Evolutionary conservation across 352 stramenopile species (phyloP).

Genomic region (Phytophthora melonis): DNA sequence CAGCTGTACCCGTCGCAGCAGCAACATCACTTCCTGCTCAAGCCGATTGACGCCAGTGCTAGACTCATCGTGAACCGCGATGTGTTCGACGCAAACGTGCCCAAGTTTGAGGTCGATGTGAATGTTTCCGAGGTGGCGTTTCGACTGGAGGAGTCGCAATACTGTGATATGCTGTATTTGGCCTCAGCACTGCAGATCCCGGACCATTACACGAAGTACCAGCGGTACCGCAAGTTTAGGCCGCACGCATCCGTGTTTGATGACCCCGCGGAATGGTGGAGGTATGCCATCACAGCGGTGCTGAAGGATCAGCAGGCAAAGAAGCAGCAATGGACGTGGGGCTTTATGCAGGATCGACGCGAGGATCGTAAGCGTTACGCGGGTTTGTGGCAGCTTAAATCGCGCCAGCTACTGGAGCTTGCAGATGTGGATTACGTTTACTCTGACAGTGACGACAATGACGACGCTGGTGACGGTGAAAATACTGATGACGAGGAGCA

Average conservation of each 20-base stretch:
- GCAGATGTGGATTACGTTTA: slow-evolving; percentile 45
- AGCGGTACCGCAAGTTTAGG: slow-evolving; percentile 79
- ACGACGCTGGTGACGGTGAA: slow-evolving; percentile 36
- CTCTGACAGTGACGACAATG: slow-evolving; percentile 73
- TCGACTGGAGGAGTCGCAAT: slow-evolving; percentile 88
- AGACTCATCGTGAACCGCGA: slow-evolving; percentile 88
- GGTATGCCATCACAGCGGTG: slow-evolving; percentile 78
- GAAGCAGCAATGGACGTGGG: slow-evolving; percentile 80
- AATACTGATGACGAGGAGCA: slow-evolving; percentile 33
- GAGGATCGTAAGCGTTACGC: slow-evolving; percentile 81
- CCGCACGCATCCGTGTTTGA: slow-evolving; percentile 64
- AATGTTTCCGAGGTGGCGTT: slow-evolving; percentile 82
- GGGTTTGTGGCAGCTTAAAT: slow-evolving; percentile 66
- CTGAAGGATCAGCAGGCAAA: slow-evolving; percentile 70
- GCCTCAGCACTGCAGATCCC: slow-evolving; percentile 74
- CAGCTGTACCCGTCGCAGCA: slow-evolving; percentile 79
- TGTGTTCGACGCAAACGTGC: slow-evolving; percentile 74
- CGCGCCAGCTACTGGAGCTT: slow-evolving; percentile 39
- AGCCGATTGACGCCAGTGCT: slow-evolving; percentile 83
- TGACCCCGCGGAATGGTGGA: slow-evolving; percentile 77
- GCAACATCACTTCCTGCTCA: slow-evolving; percentile 88
- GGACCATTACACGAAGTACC: slow-evolving; percentile 81
- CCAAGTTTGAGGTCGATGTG: slow-evolving; percentile 87
- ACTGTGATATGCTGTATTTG: slow-evolving; percentile 89
- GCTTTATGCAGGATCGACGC: slow-evolving; percentile 84